Evolutionary conservation across 1,284 basidiomycete genomes (phyloP), one percentile per base, ranked within the genome.

Genomic region (Exsudoporus floridanus): DNA sequence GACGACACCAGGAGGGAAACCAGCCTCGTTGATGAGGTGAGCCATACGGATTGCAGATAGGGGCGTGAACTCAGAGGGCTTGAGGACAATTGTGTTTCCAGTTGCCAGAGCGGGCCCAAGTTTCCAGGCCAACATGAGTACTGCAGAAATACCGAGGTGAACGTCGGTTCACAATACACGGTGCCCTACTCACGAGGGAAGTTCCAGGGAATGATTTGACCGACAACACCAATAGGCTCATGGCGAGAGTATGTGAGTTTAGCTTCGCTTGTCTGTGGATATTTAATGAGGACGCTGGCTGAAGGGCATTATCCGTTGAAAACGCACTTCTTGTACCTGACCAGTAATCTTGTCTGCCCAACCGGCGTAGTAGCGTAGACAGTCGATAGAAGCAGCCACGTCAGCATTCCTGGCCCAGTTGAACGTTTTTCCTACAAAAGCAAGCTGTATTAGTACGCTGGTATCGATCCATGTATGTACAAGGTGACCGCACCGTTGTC

Each of bases 41-140:
- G 74, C 73, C 69, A 86, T 71, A 52, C 77, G 76, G 51, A 90
- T 74, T 31, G 90, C 89, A 18, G 89, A 88, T 43, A 97, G 80
- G 18, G 94, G 93, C 2, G 94, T 96, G 66, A 92, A 84, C 73
- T 97, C 94, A 23, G 91, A 92, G 7, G 94, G 88, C 77, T 97
- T 95, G 62, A 95, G 73, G 58, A 96, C 79, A 64, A 96, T 77
- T 27, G 81, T 73, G 78, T 92, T 92, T 54, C 94, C 94, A 1
- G 85, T 84, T 4, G 92, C 92, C 48, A 95, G 81, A 14, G 93
- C 91, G 12, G 91, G 90, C 6, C 82, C 90, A 58, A 94, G 69
- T 75, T 94, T 93, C 91, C 90, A 92, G 33, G 84, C 60, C 64
- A 89, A 70, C 86, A 92, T 88, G 57, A 85, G 74, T 39, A 90